Evolutionary conservation across 2,329 filamentous ascomycete genomes (phyloP).

Genomic region (Pseudogymnoascus sp.): DNA sequence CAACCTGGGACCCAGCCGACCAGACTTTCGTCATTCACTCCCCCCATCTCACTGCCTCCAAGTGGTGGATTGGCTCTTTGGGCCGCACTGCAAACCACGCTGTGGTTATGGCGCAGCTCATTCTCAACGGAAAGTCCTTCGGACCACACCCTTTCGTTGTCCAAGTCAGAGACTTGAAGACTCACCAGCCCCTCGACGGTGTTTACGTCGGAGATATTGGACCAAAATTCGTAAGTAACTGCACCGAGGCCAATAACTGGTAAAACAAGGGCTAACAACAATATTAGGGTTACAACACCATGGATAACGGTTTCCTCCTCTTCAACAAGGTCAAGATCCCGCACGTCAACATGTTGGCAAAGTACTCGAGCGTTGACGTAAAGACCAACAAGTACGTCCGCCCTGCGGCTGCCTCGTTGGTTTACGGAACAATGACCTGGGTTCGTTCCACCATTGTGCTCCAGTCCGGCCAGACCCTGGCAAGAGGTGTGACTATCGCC

Average conservation of each 20-base stretch:
- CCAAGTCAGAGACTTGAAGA: conserved; percentile 62
- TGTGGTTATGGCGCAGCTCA: conserved; percentile 70
- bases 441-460: conserved; percentile 66
- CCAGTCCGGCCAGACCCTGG: conserved; percentile 61
- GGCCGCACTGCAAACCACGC: conserved; percentile 69
- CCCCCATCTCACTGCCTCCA: conserved; percentile 64
- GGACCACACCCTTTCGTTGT: conserved; percentile 74
- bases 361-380: conserved; percentile 62
- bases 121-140: conserved; percentile 57
- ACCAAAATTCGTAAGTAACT: conserved; percentile 52
- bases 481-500: conserved; percentile 69
- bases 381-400: conserved; percentile 59
- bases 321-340: conserved; percentile 71
- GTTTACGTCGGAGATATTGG: conserved; percentile 73
- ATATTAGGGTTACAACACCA: conserved; percentile 54
- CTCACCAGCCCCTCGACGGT: conserved; percentile 59
- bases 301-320: conserved; percentile 74
- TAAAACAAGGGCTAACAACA: background rate
- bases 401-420: conserved; percentile 55
- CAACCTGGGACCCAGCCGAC: conserved; percentile 61
- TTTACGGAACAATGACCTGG: conserved; percentile 71
- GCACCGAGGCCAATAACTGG: background rate
- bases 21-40: conserved; percentile 70
- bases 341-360: conserved; percentile 63
- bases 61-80: conserved; percentile 80